Evolutionary conservation across 2,329 filamentous ascomycete genomes (phyloP), one percentile per base, ranked within the genome.

Genomic region (Fusarium humuli): DNA sequence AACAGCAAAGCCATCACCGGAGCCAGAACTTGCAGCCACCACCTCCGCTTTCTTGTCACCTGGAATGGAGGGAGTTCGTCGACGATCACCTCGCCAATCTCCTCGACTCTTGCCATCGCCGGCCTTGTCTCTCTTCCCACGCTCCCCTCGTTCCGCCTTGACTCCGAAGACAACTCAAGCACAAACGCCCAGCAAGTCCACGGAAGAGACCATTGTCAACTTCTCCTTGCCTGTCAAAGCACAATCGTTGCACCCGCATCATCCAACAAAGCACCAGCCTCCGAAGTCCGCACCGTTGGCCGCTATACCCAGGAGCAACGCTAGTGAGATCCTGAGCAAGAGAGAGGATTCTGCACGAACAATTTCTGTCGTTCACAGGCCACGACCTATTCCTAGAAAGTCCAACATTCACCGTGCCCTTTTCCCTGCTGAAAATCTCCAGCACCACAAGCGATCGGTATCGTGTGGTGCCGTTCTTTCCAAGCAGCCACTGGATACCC

Each of bases 321-420:
- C 59, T 75, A 7, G 73, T 13, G 57, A 62, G 22, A 56, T 54
- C 20, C 16, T 63, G 48, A 41, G n/a, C 6, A 59, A 53, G 40
- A 67, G 34, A 32, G 27, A 57, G 23, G 65, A 58, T 16, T 57
- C 53, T 40, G 32, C 57, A 44, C 62, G 56, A 55, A 55, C 53
- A 14, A 30, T 53, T 29, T 75, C 73, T 0, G 79, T 89, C 22
- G 80, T 89, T 8, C 79, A 89, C 73, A 83, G 87, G 7, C 87
- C 87, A 4, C 81, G 87, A 32, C 87, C 87, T 4, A 86, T 89
- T 57, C 85, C 86, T 7, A 81, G 87, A 54, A 84, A 83, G 37
- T 75, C 77, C 5, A 80, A 81, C 27, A 77, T 83, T 12, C 83
- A 86, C 67, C 80, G 84, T 45, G 80, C 81, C 49, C 78, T 85